phyloP scores from a whole-genome alignment of 108 stramenopile genomes.

The Skeletonema menzelii region DNA sequence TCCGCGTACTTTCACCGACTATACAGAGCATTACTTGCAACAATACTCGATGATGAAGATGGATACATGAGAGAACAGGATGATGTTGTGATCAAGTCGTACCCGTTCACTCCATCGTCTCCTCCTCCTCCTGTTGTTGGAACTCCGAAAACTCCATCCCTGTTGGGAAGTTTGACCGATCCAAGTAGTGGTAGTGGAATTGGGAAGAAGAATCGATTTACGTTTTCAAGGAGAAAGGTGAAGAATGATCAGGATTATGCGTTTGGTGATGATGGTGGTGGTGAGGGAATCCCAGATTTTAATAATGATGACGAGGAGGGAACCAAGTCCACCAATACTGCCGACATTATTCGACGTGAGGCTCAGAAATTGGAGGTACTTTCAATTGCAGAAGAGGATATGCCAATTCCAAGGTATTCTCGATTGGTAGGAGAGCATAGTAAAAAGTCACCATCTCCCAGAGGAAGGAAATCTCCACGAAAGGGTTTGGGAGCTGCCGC shows the following conservation, averaged over 20 bases:
- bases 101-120: not conserved
- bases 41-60: constrained; percentile 42
- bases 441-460: constrained; percentile 2
- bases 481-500: not conserved
- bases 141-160: not conserved
- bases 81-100: not conserved
- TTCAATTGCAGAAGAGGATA: constrained; percentile 41
- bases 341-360: constrained; percentile 20
- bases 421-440: not conserved
- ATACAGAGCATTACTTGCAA: constrained; percentile 37
- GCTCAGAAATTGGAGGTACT: constrained; percentile 41
- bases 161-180: not conserved
- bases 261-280: constrained; percentile 2
- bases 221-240: constrained; percentile 25
- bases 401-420: constrained; percentile 34
- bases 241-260: constrained; percentile 9
- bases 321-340: constrained; percentile 8
- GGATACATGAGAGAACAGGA: constrained; percentile 23
- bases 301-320: not conserved
- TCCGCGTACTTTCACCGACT: constrained; percentile 32
- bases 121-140: not conserved
- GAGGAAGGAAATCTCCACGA: constrained; percentile 14
- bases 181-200: no score
- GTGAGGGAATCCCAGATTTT: not conserved
- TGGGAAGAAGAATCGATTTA: constrained; percentile 26